A percentile compares a stretch with the other conserved stretches of the same genome.
Conservation (phyloP, 768 basidiomycete species). For the Phylloporus sp. region DNA sequence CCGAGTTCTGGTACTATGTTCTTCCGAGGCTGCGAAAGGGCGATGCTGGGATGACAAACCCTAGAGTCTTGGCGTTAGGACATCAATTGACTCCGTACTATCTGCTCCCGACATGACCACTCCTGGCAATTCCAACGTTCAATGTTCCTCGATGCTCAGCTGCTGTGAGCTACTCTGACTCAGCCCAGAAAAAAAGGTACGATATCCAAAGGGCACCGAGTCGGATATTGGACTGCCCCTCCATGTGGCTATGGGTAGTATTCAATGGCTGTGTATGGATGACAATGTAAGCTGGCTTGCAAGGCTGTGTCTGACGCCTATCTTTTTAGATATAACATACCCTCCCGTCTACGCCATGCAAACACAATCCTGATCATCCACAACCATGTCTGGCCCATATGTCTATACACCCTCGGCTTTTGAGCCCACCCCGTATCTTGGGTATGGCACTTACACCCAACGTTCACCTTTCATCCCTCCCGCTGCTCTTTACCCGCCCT, state of each 20-base stretch:
- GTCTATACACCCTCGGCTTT: constrained; percentile 39
- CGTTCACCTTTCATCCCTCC: constrained; percentile 45
- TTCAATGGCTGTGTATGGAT: constrained; percentile 15
- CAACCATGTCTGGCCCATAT: constrained; percentile 40
- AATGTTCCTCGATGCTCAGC: too few relatives aligned
- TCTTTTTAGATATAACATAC: constrained; percentile 19
- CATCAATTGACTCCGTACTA: neutral
- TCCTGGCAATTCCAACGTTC: too few relatives aligned
- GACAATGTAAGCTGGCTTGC: neutral
- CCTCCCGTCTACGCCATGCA: neutral
- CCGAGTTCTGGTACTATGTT: neutral
- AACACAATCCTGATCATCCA: neutral
- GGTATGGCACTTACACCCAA: constrained; percentile 30
- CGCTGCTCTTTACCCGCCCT: constrained; percentile 33
- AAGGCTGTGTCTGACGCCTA: constrained; percentile 14
- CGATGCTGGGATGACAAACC: neutral
- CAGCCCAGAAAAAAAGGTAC: too few relatives aligned
- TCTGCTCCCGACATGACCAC: neutral
- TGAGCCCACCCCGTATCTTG: constrained; percentile 34
- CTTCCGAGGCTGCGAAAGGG: neutral
- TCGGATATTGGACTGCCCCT: constrained; percentile 4
- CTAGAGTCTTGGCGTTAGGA: neutral
- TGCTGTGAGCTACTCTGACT: too few relatives aligned
- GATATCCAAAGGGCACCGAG: too few relatives aligned
- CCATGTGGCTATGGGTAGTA: constrained; percentile 17